Conservation (phyloP, 352 stramenopile species). For the Globisporangium recalcitrans region DNA sequence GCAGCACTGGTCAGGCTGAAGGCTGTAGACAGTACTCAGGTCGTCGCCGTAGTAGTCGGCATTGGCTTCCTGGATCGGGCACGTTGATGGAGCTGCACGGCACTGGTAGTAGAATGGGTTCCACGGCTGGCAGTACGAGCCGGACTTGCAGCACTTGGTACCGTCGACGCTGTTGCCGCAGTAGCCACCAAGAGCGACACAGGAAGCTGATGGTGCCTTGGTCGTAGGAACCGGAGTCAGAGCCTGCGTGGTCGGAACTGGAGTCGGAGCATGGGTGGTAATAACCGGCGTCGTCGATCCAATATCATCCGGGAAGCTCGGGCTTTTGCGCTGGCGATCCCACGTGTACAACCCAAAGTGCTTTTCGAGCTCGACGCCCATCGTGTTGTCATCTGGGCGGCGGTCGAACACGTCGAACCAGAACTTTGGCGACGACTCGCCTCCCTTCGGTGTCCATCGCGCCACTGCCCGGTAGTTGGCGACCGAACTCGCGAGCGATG, state of each 20-base stretch:
- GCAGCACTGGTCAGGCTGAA: constrained; percentile 11
- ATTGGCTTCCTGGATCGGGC: constrained; percentile 1
- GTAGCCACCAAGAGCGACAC: background rate
- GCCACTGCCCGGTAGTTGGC: constrained; percentile 22
- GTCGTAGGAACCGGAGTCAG: background rate
- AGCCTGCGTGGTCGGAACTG: background rate
- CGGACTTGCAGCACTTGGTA: constrained; percentile 4
- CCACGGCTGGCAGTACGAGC: constrained; percentile 11
- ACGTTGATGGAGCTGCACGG: constrained; percentile 2
- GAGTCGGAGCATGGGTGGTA: background rate
- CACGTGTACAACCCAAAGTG: constrained; percentile 58
- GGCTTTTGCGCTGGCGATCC: constrained; percentile 37
- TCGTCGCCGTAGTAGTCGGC: constrained; percentile 12
- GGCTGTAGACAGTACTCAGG: constrained; percentile 2
- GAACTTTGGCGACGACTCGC: constrained; percentile 27
- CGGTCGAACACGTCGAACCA: constrained; percentile 61
- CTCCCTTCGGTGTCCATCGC: constrained; percentile 20
- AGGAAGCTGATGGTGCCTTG: background rate
- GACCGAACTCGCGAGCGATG: constrained; percentile 16
- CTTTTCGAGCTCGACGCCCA: constrained; percentile 33
- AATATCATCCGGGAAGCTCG: constrained; percentile 19
- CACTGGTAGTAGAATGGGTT: constrained; percentile 11
- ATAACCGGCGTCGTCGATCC: background rate
- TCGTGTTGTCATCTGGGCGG: constrained; percentile 36
- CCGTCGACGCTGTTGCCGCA: constrained; percentile 4